Evolutionary conservation across 176 grass and related monocot species (phyloP).

Genomic region (barley (Hordeum vulgare)): MorexV3_pseudomolecules_assembly NC_058520.1:31131854-31132353

Average conservation of each 20-base stretch:
- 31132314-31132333: neutral
- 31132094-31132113: neutral
- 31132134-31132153: neutral
- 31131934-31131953: neutral
- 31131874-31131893: slow-evolving; percentile 77
- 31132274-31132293: neutral
- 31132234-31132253: neutral
- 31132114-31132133: neutral
- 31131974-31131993: neutral
- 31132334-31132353: neutral
- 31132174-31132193: neutral
- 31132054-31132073: neutral
- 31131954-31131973: neutral
- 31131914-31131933: slow-evolving; percentile 83
- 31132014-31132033: neutral
- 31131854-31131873: slow-evolving; percentile 90
- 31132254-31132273: neutral
- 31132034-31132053: neutral
- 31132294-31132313: neutral
- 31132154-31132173: neutral
- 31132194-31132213: neutral
- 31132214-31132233: neutral
- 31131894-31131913: slow-evolving; percentile 87
- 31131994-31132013: neutral
- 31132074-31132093: neutral